Base-by-base conservation (phyloP, 2,329 filamentous ascomycete species). In the Colletotrichum lentis region DNA sequence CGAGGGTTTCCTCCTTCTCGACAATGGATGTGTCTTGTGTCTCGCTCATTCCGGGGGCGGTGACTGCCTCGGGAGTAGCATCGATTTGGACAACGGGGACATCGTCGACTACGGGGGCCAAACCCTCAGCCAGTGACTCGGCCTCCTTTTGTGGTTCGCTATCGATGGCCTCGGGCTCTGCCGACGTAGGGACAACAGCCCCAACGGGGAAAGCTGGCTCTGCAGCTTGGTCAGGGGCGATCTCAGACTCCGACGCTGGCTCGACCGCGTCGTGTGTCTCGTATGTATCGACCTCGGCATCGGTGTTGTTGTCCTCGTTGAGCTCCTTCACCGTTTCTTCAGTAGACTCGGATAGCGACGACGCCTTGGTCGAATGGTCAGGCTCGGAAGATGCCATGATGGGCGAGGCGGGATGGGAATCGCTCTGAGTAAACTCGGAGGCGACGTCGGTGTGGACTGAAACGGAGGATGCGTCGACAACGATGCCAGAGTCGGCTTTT, bases 331-430 rank as follows among this genome's bases (percentile, higher is more conserved):
- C 76, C 5, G 87, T 89, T 73, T 88, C 86, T 67, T 89, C 85
- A 1, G 87, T 89, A 2, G 85, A 86, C 69, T 89, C 88, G 6
- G 87, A 90, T 11, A 90, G 74, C 0, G 88, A 90, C 0, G 87
- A 90, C 4, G 88, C 88, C 72, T 86, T 87, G 7, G 88, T 90
- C 3, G 87, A 90, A 57, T 85, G 82, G 16, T 82, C 85, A 46
- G 83, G 79, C 66, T 89, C 87, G 6, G 86, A 89, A 18, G 81
- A 82, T 22, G 78, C 78, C 52, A 82, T 82, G 24, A 84, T 75
- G 0, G 87, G 87, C 16, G 87, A 89, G 12, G 84, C 76, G 5
- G 87, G 86, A 60, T 85, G 85, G 2, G 87, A 90, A 74, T 89
- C 86, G 24, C 81, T 82, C 63, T 80, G 81, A 3, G 83, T 82